Conservation (phyloP, 2,329 filamentous ascomycete genomes). For the Apiospora arundinis region DNA sequence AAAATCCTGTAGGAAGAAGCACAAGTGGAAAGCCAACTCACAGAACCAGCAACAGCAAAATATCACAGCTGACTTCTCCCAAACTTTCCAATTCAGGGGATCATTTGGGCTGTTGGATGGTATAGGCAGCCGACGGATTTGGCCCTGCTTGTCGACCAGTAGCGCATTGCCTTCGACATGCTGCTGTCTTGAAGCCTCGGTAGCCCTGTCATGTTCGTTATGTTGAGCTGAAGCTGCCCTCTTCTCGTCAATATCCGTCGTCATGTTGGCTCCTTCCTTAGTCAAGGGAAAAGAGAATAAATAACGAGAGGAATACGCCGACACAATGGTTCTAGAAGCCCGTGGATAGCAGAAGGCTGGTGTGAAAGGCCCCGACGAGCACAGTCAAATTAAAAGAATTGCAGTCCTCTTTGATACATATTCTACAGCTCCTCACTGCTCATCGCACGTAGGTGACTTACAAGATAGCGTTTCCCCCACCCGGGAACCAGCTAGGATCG, state of each 20-base stretch:
- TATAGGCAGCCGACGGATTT: conserved; percentile 30
- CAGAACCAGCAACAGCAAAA: conserved; percentile 40
- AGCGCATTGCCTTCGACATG: conserved; percentile 23
- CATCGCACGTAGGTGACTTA: background rate
- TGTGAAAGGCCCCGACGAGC: background rate
- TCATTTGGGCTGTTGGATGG: conserved; percentile 34
- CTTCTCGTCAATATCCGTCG: background rate
- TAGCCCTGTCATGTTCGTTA: background rate
- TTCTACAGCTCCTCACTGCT: background rate
- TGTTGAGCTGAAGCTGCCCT: background rate
- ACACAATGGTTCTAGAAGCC: background rate
- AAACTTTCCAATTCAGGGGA: conserved; percentile 35
- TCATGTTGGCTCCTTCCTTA: background rate
- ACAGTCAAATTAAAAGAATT: too few relatives aligned
- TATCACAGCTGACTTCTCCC: conserved; percentile 33
- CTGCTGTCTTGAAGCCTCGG: background rate
- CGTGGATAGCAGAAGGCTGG: background rate
- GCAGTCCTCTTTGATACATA: background rate
- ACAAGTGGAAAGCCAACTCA: background rate
- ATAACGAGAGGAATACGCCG: background rate
- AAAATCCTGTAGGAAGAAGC: background rate
- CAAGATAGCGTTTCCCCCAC: background rate
- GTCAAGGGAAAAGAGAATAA: too few relatives aligned
- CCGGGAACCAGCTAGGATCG: background rate
- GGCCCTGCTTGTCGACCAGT: conserved; percentile 25